A percentile compares a stretch with the other conserved stretches of the same genome.
Conservation (phyloP, 495 filamentous ascomycete species). For the Daldinia caldariorum region DNA sequence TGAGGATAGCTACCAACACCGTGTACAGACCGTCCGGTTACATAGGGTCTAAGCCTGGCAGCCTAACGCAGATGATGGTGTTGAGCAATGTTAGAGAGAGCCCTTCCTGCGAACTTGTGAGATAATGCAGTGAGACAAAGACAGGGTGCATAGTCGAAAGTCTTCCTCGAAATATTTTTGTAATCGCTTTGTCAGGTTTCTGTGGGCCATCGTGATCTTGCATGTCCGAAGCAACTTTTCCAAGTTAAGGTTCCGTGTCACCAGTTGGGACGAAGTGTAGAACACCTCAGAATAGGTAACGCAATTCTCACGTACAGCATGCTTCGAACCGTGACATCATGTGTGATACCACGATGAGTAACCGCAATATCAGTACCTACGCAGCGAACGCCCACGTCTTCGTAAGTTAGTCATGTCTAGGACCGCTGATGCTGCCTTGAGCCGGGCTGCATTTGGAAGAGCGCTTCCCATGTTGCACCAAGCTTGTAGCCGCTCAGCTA, state of each 20-base stretch:
- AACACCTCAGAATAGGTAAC: conserved; percentile 26
- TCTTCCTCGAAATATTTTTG: conserved; percentile 20
- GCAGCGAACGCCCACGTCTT: conserved; percentile 18
- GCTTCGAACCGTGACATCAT: conserved; percentile 42
- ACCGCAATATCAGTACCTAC: conserved; percentile 22
- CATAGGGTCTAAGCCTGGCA: conserved; percentile 18
- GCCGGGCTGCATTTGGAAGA: conserved; percentile 45
- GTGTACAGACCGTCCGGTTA: conserved; percentile 12
- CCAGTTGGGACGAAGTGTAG: conserved; percentile 19
- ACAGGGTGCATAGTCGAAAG: conserved; percentile 18
- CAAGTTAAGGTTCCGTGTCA: conserved; percentile 32
- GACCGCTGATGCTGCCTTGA: conserved; percentile 35
- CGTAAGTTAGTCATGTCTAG: conserved; percentile 19
- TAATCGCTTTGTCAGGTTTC: conserved; percentile 40
- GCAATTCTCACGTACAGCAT: conserved; percentile 33
- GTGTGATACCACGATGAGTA: conserved; percentile 30
- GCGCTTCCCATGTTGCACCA: conserved; percentile 40
- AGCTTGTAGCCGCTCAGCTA: conserved; percentile 45
- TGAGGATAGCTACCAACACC: conserved; percentile 1
- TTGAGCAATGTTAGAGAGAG: conserved; percentile 21
- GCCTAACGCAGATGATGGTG: conserved; percentile 18
- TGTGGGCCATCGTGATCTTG: conserved; percentile 38
- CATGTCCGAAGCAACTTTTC: conserved; percentile 35
- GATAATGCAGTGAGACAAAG: conserved; percentile 23
- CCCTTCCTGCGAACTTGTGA: conserved; percentile 18